Evolutionary conservation across 345 rosid species (phyloP).

Genomic region (Kernera saxatilis): DNA sequence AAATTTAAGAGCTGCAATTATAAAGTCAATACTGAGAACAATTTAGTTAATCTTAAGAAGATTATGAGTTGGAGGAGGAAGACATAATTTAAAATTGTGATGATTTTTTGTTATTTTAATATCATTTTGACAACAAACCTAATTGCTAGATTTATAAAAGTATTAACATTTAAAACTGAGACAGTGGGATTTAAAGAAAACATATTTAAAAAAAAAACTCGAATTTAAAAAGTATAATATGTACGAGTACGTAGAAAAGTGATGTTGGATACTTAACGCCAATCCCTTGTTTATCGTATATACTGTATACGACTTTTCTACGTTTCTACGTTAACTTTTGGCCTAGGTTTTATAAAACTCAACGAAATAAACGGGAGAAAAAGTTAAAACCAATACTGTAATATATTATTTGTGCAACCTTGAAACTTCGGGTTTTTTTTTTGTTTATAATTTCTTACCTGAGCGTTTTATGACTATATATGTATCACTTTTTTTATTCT

Average conservation of each 20-base stretch:
- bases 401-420: constrained; percentile 9
- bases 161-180: background rate
- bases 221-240: background rate
- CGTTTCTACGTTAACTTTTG: constrained; percentile 7
- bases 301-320: constrained; percentile 7
- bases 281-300: background rate
- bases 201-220: no score
- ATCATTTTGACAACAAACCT: background rate
- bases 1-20: no score
- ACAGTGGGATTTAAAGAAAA: no score
- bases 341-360: constrained; percentile 19
- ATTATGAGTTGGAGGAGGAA: background rate
- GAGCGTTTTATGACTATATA: background rate
- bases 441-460: background rate
- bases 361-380: background rate
- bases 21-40: background rate
- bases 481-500: background rate
- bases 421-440: background rate
- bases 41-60: background rate
- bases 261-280: background rate
- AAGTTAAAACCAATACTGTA: background rate
- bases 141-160: background rate
- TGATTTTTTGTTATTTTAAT: background rate
- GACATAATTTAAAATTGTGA: background rate
- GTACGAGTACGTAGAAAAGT: background rate